A percentile compares a stretch with the other conserved stretches of the same genome.
phyloP scores from a whole-genome alignment of 2,329 filamentous ascomycete species.

The Epichloe sylvatica region DNA sequence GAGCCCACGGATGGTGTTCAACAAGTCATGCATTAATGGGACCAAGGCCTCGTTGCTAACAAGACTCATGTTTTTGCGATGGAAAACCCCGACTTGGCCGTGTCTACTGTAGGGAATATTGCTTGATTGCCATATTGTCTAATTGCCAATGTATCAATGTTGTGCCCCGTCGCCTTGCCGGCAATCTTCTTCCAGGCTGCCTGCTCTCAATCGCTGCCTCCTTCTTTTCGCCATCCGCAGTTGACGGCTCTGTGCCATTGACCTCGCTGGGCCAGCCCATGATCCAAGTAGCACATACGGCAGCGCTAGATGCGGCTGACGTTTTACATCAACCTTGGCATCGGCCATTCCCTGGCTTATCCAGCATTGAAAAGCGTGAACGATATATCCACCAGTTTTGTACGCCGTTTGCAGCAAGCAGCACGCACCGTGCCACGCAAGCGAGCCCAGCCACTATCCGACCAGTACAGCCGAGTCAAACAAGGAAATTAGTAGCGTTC shows the following conservation, averaged over 20 bases:
- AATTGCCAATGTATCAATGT: neutral
- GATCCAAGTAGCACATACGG: constrained; percentile 2
- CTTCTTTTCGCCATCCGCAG: neutral
- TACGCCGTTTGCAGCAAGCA: neutral
- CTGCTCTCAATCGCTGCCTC: neutral
- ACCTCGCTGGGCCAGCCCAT: constrained; percentile 4
- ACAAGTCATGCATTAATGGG: too few relatives aligned
- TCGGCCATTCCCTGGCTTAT: neutral
- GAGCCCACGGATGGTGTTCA: too few relatives aligned
- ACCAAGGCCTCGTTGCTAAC: too few relatives aligned
- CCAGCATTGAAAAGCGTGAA: neutral
- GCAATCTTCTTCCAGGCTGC: neutral
- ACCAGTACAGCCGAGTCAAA: neutral
- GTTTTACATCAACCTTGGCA: neutral
- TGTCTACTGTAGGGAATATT: neutral
- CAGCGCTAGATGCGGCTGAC: neutral
- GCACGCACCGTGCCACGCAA: neutral
- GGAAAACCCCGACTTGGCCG: too few relatives aligned
- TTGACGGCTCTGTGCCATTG: neutral
- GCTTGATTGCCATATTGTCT: neutral
- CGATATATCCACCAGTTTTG: neutral
- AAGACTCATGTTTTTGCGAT: too few relatives aligned
- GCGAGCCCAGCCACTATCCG: neutral
- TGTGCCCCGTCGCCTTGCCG: neutral
- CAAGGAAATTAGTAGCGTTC: constrained; percentile 1